Evolutionary conservation across 257 asterid species (phyloP).

Genomic region (Nicotiana attenuata): DNA sequence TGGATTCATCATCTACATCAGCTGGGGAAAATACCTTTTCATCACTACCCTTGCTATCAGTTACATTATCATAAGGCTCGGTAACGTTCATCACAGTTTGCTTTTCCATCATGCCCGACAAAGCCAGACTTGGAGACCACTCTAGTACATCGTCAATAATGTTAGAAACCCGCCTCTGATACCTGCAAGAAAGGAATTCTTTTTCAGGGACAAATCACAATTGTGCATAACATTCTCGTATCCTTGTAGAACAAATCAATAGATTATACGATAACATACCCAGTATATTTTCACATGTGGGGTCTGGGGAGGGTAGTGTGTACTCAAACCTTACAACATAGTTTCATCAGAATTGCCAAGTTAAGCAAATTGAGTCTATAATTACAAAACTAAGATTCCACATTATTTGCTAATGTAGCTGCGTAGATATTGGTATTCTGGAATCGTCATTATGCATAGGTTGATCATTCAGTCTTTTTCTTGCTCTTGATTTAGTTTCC

Average conservation of each 20-base stretch:
- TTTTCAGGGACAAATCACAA: background rate
- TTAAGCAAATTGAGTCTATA: background rate
- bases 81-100: slow-evolving; percentile 51
- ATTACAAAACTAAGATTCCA: background rate
- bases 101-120: slow-evolving; percentile 95
- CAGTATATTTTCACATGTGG: too few species aligned
- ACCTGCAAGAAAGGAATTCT: slow-evolving; percentile 44
- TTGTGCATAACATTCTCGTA: background rate
- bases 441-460: background rate
- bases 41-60: slow-evolving; percentile 31
- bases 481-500: background rate
- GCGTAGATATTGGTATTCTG: background rate
- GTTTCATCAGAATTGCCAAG: background rate
- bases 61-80: slow-evolving; percentile 35
- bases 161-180: slow-evolving; percentile 90
- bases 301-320: too few species aligned
- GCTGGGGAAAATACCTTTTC: slow-evolving; percentile 26
- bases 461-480: background rate
- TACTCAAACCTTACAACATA: background rate
- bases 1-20: slow-evolving; percentile 29
- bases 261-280: too few species aligned
- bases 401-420: background rate
- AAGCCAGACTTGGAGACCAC: slow-evolving; percentile 93
- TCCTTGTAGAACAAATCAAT: background rate
- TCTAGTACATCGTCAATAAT: slow-evolving; percentile 94